Evolutionary conservation across 2,329 filamentous ascomycete genomes (phyloP).

Genomic region (Pseudopyrenochaeta lycopersici): DNA sequence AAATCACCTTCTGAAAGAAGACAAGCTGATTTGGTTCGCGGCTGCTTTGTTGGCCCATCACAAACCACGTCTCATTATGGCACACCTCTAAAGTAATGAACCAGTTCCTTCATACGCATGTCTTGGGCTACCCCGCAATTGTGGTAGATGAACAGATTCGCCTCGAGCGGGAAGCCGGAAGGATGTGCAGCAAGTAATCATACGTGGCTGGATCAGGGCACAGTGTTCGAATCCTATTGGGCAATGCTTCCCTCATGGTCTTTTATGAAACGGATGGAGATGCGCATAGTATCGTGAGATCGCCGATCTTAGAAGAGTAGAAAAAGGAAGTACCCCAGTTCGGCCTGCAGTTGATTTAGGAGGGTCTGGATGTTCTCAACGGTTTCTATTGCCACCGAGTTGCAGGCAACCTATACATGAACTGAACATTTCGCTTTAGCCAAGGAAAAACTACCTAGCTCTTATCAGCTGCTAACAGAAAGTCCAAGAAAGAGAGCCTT

Average conservation of each 20-base stretch:
- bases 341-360: too few relatives aligned
- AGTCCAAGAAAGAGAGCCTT: not conserved
- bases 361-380: too few relatives aligned
- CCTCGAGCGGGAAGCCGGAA: not conserved
- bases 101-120: not conserved
- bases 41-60: not conserved
- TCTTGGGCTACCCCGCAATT: not conserved
- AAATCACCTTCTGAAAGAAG: slow-evolving; percentile 1
- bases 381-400: too few relatives aligned
- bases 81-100: not conserved
- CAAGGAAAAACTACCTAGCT: not conserved
- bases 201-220: not conserved
- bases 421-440: not conserved
- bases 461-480: not conserved
- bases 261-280: not conserved
- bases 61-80: not conserved
- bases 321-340: too few relatives aligned
- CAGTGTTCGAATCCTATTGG: not conserved
- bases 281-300: not conserved
- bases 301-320: too few relatives aligned
- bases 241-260: not conserved
- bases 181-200: not conserved
- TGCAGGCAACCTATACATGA: too few relatives aligned
- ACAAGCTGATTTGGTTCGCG: not conserved
- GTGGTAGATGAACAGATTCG: not conserved